phyloP scores from a whole-genome alignment of 139 green algal genomes.

The Tetraselmis striata region DNA sequence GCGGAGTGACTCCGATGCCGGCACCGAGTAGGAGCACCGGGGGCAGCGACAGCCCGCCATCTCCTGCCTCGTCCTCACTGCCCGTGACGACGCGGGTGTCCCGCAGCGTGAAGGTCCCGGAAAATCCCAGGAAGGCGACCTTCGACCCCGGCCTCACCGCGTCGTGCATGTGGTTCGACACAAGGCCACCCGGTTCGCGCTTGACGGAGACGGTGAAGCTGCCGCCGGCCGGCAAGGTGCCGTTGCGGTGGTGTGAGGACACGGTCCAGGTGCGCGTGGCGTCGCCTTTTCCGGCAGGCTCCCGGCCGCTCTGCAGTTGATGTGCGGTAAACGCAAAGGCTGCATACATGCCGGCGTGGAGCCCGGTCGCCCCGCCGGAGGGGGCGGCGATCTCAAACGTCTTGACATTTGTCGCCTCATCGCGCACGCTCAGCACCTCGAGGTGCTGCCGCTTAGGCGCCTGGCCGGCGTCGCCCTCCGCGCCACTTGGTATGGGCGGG shows the following conservation, averaged over 20 bases:
- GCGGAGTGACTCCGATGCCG: conserved; percentile 29
- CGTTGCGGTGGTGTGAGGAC: conserved; percentile 16
- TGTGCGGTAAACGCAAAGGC: too few species aligned
- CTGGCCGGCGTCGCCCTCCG: too few species aligned
- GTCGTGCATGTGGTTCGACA: conserved; percentile 26
- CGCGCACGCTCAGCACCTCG: too few species aligned
- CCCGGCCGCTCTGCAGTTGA: not conserved
- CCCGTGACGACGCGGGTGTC: too few species aligned
- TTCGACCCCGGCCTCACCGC: not conserved
- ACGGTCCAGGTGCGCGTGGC: conserved; percentile 25
- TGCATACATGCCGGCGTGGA: too few species aligned
- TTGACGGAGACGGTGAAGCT: conserved; percentile 32
- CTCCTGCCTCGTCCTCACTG: too few species aligned
- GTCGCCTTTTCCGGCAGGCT: not conserved
- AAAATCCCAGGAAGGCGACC: conserved; percentile 11
- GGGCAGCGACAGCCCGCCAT: not conserved
- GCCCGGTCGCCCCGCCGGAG: too few species aligned
- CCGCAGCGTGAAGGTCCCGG: conserved; percentile 17
- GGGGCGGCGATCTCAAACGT: too few species aligned
- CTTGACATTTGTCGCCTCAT: too few species aligned
- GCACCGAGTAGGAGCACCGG: conserved; percentile 24
- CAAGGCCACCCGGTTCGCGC: conserved; percentile 11
- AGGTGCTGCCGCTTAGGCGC: too few species aligned
- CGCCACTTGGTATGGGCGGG: not conserved
- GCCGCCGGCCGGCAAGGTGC: not conserved